Evolutionary conservation across 805 yeast genomes (phyloP).

Genomic region (Deakozyma indianensis): DNA sequence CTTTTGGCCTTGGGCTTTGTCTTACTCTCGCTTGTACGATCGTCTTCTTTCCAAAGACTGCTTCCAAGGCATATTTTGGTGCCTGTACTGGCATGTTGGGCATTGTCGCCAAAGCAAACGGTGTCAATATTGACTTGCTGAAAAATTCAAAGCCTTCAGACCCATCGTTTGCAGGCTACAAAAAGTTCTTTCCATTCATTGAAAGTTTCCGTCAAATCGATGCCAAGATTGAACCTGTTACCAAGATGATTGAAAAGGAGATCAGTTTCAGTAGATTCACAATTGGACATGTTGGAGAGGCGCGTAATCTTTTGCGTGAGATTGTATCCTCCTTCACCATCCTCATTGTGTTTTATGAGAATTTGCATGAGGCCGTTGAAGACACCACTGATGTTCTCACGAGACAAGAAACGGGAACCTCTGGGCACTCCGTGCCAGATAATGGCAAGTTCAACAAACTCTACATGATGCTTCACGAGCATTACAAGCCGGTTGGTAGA

Average conservation of each 20-base stretch:
- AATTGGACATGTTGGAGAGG: not conserved
- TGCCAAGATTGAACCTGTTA: not conserved
- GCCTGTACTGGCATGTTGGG: slow-evolving; percentile 3
- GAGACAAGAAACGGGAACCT: not conserved
- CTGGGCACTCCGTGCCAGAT: not conserved
- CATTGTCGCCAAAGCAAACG: slow-evolving; percentile 3
- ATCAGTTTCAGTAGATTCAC: not conserved
- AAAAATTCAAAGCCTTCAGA: slow-evolving; percentile 6
- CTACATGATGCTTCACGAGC: not conserved
- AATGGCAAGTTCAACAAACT: not conserved
- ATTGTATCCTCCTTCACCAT: not conserved
- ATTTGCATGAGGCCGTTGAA: not conserved
- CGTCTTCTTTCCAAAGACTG: slow-evolving; percentile 11
- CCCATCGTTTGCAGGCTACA: not conserved
- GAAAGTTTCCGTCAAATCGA: not conserved
- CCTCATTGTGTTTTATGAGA: not conserved
- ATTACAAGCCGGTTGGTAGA: not conserved
- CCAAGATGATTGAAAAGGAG: not conserved
- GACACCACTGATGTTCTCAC: not conserved
- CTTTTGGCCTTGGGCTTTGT: slow-evolving; percentile 11
- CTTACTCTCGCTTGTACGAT: slow-evolving; percentile 5
- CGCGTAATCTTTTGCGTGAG: not conserved
- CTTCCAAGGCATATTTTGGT: slow-evolving; percentile 9
- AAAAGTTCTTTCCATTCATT: not conserved
- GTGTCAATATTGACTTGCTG: not conserved